Evolutionary conservation across 164 flowering plant species (phyloP).

Genomic region (Vitis rupestris): DNA sequence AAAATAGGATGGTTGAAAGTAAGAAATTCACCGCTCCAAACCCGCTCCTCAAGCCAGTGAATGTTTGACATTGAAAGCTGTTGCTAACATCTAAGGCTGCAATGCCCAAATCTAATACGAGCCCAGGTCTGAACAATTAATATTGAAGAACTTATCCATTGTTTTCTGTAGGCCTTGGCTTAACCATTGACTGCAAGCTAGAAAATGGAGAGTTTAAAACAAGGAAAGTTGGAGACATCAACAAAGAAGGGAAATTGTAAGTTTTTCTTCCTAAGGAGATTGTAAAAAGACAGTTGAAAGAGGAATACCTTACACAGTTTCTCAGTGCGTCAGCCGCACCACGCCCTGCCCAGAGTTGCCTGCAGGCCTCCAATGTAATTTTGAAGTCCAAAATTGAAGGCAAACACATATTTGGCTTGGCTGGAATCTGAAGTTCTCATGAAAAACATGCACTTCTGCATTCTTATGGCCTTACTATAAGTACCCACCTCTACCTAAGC

Average conservation of each 20-base stretch:
- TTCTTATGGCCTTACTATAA: no score
- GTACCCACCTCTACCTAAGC: no score
- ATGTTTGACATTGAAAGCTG: no score
- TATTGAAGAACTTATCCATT: no score
- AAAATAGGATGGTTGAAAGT: no score
- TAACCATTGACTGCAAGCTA: constrained; percentile 64
- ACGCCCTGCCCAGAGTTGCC: constrained; percentile 53
- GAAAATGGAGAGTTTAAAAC: constrained; percentile 44
- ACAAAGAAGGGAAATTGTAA: constrained; percentile 63
- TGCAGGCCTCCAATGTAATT: constrained; percentile 50
- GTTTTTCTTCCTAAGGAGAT: constrained; percentile 50
- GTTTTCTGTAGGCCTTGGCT: constrained; percentile 52
- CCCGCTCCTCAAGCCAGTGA: no score
- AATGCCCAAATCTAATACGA: no score
- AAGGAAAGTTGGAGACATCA: constrained; percentile 52
- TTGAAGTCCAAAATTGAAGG: constrained; percentile 36
- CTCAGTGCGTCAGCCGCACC: constrained; percentile 53
- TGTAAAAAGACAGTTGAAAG: constrained; percentile 42
- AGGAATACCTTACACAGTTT: constrained; percentile 76
- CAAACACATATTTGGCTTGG: constrained; percentile 43
- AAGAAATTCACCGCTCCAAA: no score
- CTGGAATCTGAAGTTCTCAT: constrained; percentile 6
- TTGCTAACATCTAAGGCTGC: no score
- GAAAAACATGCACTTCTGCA: no score
- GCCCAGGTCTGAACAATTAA: no score